These are phyloP conservation scores for Phaseolus lunatus DNA, from an alignment of 306 rosid species.

Conservation along the genomic window DNA sequence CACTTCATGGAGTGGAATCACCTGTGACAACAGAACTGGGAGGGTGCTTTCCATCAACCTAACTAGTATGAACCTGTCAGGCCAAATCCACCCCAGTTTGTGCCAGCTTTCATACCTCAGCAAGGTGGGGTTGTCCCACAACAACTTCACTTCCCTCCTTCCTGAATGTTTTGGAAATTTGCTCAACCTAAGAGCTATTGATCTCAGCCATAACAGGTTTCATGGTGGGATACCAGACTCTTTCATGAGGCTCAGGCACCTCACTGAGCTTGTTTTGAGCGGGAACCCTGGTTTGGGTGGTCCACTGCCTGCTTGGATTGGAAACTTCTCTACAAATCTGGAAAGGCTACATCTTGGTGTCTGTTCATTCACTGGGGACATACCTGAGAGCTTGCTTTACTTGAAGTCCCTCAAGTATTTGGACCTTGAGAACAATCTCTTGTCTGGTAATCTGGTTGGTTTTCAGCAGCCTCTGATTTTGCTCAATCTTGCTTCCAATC, in stretches of 20 bases:
- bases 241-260: conserved; percentile 62
- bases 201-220: conserved; percentile 76
- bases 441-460: conserved; percentile 70
- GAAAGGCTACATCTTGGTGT: conserved; percentile 67
- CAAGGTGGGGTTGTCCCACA: conserved; percentile 67
- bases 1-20: conserved; percentile 76
- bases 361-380: conserved; percentile 69
- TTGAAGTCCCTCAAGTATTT: conserved; percentile 71
- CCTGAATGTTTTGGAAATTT: conserved; percentile 77
- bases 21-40: conserved; percentile 77
- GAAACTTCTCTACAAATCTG: conserved; percentile 80
- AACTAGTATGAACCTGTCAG: conserved; percentile 73
- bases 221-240: conserved; percentile 75
- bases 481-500: conserved; percentile 88
- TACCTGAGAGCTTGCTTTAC: conserved; percentile 78
- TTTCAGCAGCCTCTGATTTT: conserved; percentile 74
- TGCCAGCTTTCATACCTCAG: conserved; percentile 68
- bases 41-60: conserved; percentile 74
- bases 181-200: conserved; percentile 57
- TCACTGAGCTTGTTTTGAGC: conserved; percentile 72
- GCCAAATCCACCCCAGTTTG: conserved; percentile 68
- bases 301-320: conserved; percentile 78
- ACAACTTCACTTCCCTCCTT: conserved; percentile 64
- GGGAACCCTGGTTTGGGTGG: conserved; percentile 80
- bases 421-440: conserved; percentile 67